Conservation (phyloP, 805 yeast species). For the Wickerhamiella domercqiae region DNA sequence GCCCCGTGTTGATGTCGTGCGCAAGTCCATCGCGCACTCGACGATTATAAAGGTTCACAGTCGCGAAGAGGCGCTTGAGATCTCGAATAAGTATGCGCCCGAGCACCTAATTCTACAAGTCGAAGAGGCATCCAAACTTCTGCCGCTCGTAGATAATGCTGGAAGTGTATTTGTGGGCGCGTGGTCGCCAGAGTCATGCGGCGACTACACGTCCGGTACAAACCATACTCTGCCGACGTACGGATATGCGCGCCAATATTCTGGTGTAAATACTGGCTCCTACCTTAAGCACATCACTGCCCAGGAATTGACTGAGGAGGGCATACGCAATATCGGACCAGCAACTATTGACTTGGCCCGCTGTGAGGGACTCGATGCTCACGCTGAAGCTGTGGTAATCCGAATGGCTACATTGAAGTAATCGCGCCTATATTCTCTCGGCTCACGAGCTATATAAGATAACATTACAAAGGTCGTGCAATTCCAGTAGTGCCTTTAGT, state of each 20-base stretch:
- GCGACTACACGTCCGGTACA: constrained; percentile 96
- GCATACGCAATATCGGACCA: constrained; percentile 76
- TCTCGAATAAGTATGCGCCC: constrained; percentile 89
- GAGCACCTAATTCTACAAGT: constrained; percentile 93
- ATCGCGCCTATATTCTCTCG: not conserved
- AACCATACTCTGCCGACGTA: constrained; percentile 97
- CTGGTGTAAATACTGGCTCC: constrained; percentile 92
- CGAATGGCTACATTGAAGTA: constrained; percentile 34
- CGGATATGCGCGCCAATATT: constrained; percentile 94
- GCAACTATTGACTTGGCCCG: constrained; percentile 94
- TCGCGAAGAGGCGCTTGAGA: constrained; percentile 66
- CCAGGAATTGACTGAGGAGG: constrained; percentile 76
- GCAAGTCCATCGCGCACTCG: constrained; percentile 85
- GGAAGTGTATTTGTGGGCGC: constrained; percentile 96
- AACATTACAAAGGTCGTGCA: too few relatives aligned
- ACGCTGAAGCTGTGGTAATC: constrained; percentile 89
- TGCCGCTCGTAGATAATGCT: constrained; percentile 70
- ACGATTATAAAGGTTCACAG: constrained; percentile 55
- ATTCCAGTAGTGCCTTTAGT: too few relatives aligned
- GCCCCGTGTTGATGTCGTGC: constrained; percentile 87
- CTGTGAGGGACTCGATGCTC: constrained; percentile 94
- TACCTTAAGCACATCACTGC: constrained; percentile 91
- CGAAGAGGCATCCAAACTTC: constrained; percentile 57
- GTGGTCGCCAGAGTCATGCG: constrained; percentile 93
- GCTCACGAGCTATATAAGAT: too few relatives aligned